Base-by-base conservation (phyloP, 768 basidiomycete species). In the Flagelloscypha sp. region DNA sequence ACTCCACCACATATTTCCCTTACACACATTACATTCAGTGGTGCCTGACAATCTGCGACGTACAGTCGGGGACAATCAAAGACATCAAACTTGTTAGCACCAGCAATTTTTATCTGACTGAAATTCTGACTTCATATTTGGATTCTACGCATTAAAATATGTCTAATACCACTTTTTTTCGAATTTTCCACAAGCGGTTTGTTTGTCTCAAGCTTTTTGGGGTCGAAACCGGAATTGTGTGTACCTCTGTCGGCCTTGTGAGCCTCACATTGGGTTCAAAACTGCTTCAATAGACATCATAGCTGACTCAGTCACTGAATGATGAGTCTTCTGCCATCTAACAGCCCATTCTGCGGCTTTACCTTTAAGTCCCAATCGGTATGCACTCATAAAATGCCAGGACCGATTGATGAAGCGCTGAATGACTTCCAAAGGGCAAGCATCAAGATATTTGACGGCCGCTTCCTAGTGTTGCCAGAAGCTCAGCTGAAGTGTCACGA, bases 321-420 rank as follows among this genome's bases (percentile, higher is more conserved):
- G 38, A 36, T 67, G 66, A 7, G 47, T 45, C 27, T 51, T 54
- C 38, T 65, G 59, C 45, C 59, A 57, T 11, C 38, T 32, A 2
- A 65, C 60, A 10, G 61, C 61, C 58, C 62, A 67, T 24, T 46
- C 58, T 10, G 61, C 64, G 21, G 59, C 61, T 20, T 50, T 49
- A 8, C 61, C 59, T 8, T 40, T 62, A 21, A 66, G 43, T 3
- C 63, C 61, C 9, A 37, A 21, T 4, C 45, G 43, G 34, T 66
- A 69, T 5, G 60, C 54, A 37, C 45, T 49, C 53, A 61, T 54
- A 35, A 61, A 68, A 1, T 48, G 21, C 54, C 53, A 62, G 0
- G 61, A 51, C 1, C 48, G 34, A 28, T 63, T 62, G 35, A 66
- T 55, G 37, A 65, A 67, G 6, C 50, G 42, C 1, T 41, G 41